Base-by-base conservation (phyloP, 257 asterid species). In the Cruciata laevipes region DNA sequence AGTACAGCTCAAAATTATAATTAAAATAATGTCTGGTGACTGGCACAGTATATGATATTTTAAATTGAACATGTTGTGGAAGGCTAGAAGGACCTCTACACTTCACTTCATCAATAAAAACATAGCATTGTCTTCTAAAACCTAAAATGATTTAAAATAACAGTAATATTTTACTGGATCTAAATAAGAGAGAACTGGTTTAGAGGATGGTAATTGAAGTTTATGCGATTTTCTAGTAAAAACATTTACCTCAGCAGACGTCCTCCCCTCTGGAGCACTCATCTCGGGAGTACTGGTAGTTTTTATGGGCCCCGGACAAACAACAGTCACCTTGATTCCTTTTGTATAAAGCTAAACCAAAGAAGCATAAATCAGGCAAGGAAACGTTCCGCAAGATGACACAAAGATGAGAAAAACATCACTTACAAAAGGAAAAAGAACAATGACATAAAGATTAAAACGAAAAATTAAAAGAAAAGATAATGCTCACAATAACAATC, bases 261-360 rank as follows among this genome's bases (percentile, higher is more conserved):
- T 80, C 81, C 79, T 76, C 63, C 65, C 79, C 37, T 74, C 77
- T 18, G 82, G 69, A 73, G 76, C 68, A 74, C 87, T 81, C 68
- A 82, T 73, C 80, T 71, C 89, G 38, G 91, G 80, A 78, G 78
- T 81, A 59, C 82, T 63, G 33, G 86, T 44, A 47, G 98, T 83
- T 75, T 76, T 80, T 75, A 93, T 81, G 42, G 99, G 99, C 67
- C 99, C 97, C 4, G 99, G 99, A 79, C 95, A 88, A 71, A 93
- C 89, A 76, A 90, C 80, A 63, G 99, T 93, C 60, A 93, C 97
- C 87, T 85, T 85, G 86, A 93, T 88, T 70, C 99, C 99, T 77
- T 75, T 90, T 73, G 31, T 72, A 69, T 73, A 85, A 71, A 93
- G 96, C 97, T 93, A 88, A 78, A 77, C 32, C 66, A 72, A 10